Evolutionary conservation across 192 early-diverging fungal genomes (phyloP), one percentile per base, ranked within the genome.

Genomic region (Entophlyctis luteolus): DNA sequence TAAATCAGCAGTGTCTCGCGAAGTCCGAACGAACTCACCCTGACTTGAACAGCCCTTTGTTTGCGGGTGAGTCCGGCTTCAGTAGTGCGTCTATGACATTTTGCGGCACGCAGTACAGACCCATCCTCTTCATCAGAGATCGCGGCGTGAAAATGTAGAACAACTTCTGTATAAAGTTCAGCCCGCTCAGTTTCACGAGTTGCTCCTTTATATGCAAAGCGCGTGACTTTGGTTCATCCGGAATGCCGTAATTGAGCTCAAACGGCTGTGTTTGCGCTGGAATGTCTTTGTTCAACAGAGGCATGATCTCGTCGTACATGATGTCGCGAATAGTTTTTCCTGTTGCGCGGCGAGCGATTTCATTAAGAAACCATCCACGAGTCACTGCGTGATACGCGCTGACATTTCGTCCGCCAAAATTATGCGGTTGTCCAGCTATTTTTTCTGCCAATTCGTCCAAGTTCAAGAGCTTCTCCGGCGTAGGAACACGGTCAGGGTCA

Each of bases 351-450:
- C 84, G 75, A n/a, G 86, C 84, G 59, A 91, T 63, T 67, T 89
- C 88, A 68, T 91, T 91, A 27, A 89, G 36, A 63, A 87, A 89
- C 85, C 84, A 90, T 14, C 88, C 89, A 14, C 86, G 79, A 0
- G 84, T 82, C 22, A 85, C 72, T 6, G 83, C 83, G 38, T 89
- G 86, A 56, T 90, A 90, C 2, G 82, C 77, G 22, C 73, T 74
- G 16, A 60, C 69, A 16, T 60, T 37, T 28, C 59, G 48, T 2
- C 89, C 87, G 58, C 67, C 74, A 57, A 87, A 91, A 59, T 87
- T 83, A 62, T 91, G 89, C 6, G 76, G 74, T 67, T 90, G 88
- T 2, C 35, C 62, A 0, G 87, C 84, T 12, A 91, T 65, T 2
- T 66, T 55, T 8, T 65, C 65, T 0, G 84, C 73, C n/a, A 91